phyloP scores from a whole-genome alignment of 169 alveolate species.

The Besnoitia besnoiti region DNA sequence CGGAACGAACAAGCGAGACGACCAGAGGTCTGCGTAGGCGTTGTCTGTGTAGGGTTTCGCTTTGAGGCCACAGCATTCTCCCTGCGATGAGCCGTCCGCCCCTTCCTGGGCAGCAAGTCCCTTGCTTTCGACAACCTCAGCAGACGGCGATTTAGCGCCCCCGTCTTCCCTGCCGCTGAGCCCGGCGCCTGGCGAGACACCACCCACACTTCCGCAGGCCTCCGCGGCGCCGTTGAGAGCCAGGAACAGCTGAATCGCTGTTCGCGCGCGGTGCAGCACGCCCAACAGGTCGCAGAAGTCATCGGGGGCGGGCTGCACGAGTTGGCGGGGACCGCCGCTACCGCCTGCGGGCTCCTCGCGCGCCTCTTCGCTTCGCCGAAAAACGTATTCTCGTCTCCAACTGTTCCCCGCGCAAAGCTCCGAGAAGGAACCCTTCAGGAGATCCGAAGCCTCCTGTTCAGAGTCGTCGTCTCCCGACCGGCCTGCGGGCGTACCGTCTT shows the following conservation, averaged over 20 bases:
- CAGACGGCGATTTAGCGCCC: neutral
- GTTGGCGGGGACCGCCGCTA: neutral
- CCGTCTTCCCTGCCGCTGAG: neutral
- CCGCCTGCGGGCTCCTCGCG: neutral
- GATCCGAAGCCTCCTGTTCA: neutral
- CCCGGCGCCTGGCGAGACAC: neutral
- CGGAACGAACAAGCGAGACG: slow-evolving; percentile 8
- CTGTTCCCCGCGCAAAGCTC: neutral
- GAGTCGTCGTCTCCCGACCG: neutral
- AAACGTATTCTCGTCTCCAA: slow-evolving; percentile 2
- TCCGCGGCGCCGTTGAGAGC: neutral
- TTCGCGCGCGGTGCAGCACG: slow-evolving; percentile 24
- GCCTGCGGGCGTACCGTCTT: neutral
- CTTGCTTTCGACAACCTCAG: neutral
- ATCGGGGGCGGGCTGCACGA: neutral
- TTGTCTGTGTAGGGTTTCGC: neutral
- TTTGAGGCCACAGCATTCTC: neutral
- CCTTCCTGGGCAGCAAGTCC: neutral
- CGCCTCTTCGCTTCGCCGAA: neutral
- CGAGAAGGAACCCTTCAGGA: neutral
- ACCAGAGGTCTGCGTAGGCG: slow-evolving; percentile 14
- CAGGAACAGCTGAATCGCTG: neutral
- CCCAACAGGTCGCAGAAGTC: slow-evolving; percentile 30
- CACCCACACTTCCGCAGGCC: neutral
- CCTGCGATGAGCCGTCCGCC: neutral